Evolutionary conservation across 1,139 yeast species (phyloP), one percentile per base, ranked within the genome.

Genomic region (Kurtzmaniella quercitrusa): DNA sequence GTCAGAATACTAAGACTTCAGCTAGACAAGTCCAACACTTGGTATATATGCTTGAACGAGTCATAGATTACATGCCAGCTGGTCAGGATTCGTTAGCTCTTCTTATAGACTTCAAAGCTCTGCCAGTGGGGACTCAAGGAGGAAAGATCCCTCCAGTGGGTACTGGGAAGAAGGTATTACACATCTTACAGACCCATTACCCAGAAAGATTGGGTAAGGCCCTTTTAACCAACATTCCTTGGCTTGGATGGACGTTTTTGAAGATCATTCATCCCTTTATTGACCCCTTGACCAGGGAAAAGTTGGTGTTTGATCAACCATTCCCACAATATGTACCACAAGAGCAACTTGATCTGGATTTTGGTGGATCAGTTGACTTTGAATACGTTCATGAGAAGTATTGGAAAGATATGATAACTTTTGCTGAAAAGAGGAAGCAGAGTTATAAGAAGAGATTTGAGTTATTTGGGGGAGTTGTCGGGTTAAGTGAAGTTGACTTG

Each of bases 101-200:
- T 41, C 62, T 73, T 43, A 73, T 73, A 39, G 79, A 73, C 52
- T 73, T 73, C 54, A 71, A 73, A 51, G 67, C 75, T 1, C 65
- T 66, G 27, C 75, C 77, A 8, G 71, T 66, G 14, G 68, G 85
- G 46, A 66, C 80, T 59, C 66, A 75, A 64, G 62, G 82, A 65
- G 57, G 77, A 40, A 89, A 87, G 62, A 77, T 89, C 41, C 98
- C 98, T 3, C 90, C 96, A 1, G 73, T 93, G 33, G 77, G 85
- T 34, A 84, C 78, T 17, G 89, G 90, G 19, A 80, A 85, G 62
- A 85, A 84, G 54, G 89, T 85, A 15, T 67, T 85, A 51, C 82
- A 82, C 57, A 84, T 85, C 52, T 68, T 85, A 52, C 94, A 79
- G 56, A 66, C 75, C 14, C 79, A 72, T 55, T 73, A 71, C 52